Evolutionary conservation across 352 stramenopile species (phyloP).

Genomic region (Albugo laibachii): DNA sequence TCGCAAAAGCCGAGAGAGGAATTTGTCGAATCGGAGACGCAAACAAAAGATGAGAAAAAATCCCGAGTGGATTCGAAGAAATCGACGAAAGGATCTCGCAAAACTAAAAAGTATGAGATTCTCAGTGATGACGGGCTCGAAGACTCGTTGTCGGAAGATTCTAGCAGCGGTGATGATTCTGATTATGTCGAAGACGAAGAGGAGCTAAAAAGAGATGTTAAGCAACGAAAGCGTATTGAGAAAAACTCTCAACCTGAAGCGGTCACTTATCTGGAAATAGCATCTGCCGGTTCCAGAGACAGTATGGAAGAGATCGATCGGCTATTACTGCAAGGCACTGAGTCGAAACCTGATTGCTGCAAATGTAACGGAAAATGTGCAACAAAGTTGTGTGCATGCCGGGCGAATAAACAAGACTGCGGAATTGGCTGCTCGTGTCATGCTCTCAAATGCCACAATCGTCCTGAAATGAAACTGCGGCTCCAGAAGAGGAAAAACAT

Average conservation of each 20-base stretch:
- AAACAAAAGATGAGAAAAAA: neutral
- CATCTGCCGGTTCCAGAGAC: slow-evolving; percentile 2
- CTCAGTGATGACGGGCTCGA: neutral
- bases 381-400: slow-evolving; percentile 45
- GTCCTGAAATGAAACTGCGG: neutral
- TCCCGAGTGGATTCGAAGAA: neutral
- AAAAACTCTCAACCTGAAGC: slow-evolving; percentile 42
- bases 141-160: slow-evolving; percentile 13
- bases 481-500: neutral
- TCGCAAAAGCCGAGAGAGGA: neutral
- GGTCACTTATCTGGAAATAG: slow-evolving; percentile 21
- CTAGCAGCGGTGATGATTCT: slow-evolving; percentile 14
- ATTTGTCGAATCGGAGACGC: neutral
- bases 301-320: slow-evolving; percentile 38
- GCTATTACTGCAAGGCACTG: slow-evolving; percentile 9
- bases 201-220: slow-evolving; percentile 28
- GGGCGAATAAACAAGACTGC: slow-evolving; percentile 20
- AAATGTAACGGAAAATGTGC: slow-evolving; percentile 54
- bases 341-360: slow-evolving; percentile 23
- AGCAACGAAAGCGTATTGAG: slow-evolving; percentile 30
- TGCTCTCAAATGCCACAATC: slow-evolving; percentile 34
- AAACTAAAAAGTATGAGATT: slow-evolving; percentile 4
- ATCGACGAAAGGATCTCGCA: slow-evolving; percentile 8
- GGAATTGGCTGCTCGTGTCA: slow-evolving; percentile 31
- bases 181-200: slow-evolving; percentile 21